Conservation (phyloP, 257 asterid genomes). For the Oldenlandia corymbosa region DNA sequence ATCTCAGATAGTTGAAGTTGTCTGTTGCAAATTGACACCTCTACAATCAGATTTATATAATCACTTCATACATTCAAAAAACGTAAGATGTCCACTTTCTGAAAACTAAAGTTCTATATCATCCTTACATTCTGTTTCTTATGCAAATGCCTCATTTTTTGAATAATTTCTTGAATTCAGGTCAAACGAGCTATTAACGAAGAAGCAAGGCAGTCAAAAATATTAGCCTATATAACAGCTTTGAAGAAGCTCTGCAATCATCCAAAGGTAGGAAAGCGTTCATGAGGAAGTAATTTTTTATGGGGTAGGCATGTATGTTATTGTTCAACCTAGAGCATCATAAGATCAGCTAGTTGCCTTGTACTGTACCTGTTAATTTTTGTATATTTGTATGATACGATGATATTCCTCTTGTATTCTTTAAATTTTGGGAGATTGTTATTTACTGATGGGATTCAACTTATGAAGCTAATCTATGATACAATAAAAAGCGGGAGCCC, state of each 20-base stretch:
- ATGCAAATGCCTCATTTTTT: conserved; percentile 12
- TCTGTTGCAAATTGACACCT: conserved; percentile 91
- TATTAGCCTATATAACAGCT: conserved; percentile 90
- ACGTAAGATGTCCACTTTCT: conserved; percentile 41
- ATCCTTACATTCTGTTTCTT: conserved; percentile 10
- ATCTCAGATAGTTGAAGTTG: conserved; percentile 93
- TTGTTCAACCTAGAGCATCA: neutral
- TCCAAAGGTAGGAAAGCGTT: conserved; percentile 66
- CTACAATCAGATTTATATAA: conserved; percentile 75
- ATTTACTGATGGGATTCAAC: neutral
- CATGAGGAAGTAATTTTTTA: neutral
- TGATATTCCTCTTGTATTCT: neutral
- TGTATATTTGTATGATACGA: neutral
- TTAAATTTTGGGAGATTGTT: neutral
- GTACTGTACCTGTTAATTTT: neutral
- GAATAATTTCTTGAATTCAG: conserved; percentile 42
- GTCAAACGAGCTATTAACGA: conserved; percentile 88
- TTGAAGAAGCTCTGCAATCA: conserved; percentile 98
- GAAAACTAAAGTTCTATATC: conserved; percentile 11
- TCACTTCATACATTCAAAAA: conserved; percentile 94
- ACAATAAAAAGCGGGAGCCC: conserved; percentile 85
- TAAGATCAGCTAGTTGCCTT: too few relatives aligned
- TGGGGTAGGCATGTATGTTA: neutral
- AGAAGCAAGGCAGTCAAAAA: conserved; percentile 69
- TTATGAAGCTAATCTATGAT: conserved; percentile 71